Base-by-base conservation (phyloP, 1,284 basidiomycete species). In the Microbotryum silenes-acaulis region DNA sequence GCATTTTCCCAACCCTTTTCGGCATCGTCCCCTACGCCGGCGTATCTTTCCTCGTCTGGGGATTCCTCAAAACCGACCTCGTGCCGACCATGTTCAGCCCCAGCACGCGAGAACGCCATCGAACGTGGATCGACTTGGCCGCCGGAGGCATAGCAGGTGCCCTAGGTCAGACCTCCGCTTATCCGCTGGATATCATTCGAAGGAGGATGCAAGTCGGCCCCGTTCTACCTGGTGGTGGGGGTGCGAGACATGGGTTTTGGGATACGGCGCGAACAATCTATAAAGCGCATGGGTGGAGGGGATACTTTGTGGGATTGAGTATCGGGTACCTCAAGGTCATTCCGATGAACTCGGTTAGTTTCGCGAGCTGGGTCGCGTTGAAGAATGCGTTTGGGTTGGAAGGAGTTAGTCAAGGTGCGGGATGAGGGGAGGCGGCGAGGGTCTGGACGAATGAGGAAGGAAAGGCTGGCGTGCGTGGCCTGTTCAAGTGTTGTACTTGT, bases 11-110 rank as follows among this genome's bases (percentile, higher is more conserved):
- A 44, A 91, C 90, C n/a, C 77, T 96, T 50, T 75, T 83, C 25
- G 92, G 92, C 49, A 97, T 97, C 84, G 81, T 98, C 21, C 96
- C 96, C 0, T 98, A 99, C 72, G 92, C 93, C 1, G 96, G 96
- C 9, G 92, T 91, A 1, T 91, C 89, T 14, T 99, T 99, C 79
- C 82, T 98, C 58, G 85, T 86, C 23, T 97, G 91, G 86, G 91
- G 89, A 48, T 87, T 83, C 67, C 81, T 93, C 51, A 87, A 88
- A 68, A 80, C 86, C 4, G 78, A 79, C 57, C 78, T 90, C 60
- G 77, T 86, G 29, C 82, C 82, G 33, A 49, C 51, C 3, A 21
- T 61, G 45, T 51, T 70, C 60, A 27, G 54, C 18, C 42, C 59
- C 3, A 25, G 54, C 1, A 51, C 49, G n/a, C 53, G 57, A 0